These are phyloP conservation scores for Ceratocystis lukuohia DNA, from an alignment of 2,329 filamentous ascomycete species.

Conservation along the genomic window DNA sequence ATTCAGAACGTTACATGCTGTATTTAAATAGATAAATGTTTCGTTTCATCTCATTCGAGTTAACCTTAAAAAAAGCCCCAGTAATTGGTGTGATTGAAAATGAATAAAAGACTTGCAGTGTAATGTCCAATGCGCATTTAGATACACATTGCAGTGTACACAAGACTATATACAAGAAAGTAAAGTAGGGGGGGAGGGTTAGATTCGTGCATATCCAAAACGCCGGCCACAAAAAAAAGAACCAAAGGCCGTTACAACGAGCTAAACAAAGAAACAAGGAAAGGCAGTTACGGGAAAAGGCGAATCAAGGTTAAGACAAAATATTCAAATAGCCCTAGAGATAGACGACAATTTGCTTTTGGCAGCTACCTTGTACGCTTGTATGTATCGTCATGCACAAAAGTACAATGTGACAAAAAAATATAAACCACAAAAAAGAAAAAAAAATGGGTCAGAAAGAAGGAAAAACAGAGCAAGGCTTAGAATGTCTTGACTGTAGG, in stretches of 20 bases:
- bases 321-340: not conserved
- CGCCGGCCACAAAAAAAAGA: slow-evolving; percentile 1
- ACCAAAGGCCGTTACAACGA: not conserved
- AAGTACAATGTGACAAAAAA: not conserved
- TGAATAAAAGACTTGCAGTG: not conserved
- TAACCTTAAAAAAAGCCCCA: too few relatives aligned
- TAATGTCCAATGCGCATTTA: not conserved
- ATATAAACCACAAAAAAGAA: not conserved
- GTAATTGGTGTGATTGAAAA: not conserved
- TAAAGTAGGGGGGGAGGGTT: not conserved
- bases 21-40: too few relatives aligned
- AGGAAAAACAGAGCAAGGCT: not conserved
- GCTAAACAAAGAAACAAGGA: not conserved
- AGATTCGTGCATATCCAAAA: slow-evolving; percentile 7
- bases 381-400: not conserved
- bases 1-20: too few relatives aligned
- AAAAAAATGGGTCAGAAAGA: not conserved
- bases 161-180: not conserved
- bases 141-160: not conserved
- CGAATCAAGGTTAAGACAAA: not conserved
- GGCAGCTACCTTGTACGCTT: not conserved
- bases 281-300: not conserved
- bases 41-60: too few relatives aligned
- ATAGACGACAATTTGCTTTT: not conserved
- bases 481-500: slow-evolving; percentile 17